Evolutionary conservation across 352 stramenopile genomes (phyloP).

Genomic region (Phytophthora cactorum): DNA sequence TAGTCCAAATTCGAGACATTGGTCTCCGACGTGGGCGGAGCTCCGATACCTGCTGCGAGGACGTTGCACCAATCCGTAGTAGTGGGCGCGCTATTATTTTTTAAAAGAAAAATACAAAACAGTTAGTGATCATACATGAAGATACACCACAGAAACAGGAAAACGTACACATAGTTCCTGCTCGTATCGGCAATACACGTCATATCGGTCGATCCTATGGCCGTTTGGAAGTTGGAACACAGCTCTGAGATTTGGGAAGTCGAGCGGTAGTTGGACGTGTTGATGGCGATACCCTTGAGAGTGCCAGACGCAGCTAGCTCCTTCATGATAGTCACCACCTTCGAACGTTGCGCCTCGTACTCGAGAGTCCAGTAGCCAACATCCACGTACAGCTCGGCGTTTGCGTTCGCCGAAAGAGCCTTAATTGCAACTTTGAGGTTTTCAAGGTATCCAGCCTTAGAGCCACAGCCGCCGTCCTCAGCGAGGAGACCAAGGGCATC

Average conservation of each 20-base stretch:
- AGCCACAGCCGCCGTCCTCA: slow-evolving; percentile 53
- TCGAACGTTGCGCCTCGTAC: slow-evolving; percentile 23
- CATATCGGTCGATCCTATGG: slow-evolving; percentile 37
- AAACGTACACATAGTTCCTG: slow-evolving; percentile 40
- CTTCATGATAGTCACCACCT: slow-evolving; percentile 40
- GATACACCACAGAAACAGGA: background rate
- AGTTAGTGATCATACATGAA: background rate
- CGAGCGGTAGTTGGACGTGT: slow-evolving; percentile 73
- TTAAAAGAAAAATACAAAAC: background rate
- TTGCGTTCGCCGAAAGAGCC: slow-evolving; percentile 55
- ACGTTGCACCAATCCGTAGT: slow-evolving; percentile 69
- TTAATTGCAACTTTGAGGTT: slow-evolving; percentile 54
- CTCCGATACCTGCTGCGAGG: slow-evolving; percentile 44
- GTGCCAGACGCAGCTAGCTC: slow-evolving; percentile 37
- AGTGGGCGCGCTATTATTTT: background rate
- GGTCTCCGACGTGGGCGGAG: slow-evolving; percentile 54
- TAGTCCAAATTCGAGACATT: slow-evolving; percentile 64
- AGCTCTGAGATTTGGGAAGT: slow-evolving; percentile 39
- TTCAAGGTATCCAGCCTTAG: slow-evolving; percentile 45
- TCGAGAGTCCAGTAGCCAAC: slow-evolving; percentile 65
- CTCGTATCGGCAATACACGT: slow-evolving; percentile 50
- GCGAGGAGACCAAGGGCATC: slow-evolving; percentile 62
- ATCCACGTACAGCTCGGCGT: slow-evolving; percentile 71
- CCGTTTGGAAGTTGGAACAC: slow-evolving; percentile 50
- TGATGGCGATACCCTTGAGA: slow-evolving; percentile 63